Conservation (phyloP, 1,139 yeast genomes). For the Meyerozyma carpophila region DNA sequence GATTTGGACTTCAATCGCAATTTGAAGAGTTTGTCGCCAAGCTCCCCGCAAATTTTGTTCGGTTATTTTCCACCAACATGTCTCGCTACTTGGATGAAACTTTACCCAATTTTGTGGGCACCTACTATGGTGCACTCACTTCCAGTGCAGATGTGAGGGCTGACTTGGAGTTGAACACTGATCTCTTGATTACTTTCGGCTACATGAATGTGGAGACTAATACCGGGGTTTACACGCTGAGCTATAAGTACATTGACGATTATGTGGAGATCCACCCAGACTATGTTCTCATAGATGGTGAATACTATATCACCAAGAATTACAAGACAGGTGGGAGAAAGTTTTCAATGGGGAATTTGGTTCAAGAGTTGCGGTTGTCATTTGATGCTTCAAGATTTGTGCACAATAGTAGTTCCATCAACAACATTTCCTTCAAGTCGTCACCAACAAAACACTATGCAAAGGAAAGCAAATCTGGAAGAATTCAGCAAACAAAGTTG, state of each 20-base stretch:
- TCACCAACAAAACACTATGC: constrained; percentile 1
- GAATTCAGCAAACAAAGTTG: constrained; percentile 16
- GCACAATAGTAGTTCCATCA: constrained; percentile 3
- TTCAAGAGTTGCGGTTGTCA: constrained; percentile 5
- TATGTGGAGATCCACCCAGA: constrained; percentile 31
- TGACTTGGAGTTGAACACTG: constrained; percentile 32
- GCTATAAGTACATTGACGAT: constrained; percentile 17
- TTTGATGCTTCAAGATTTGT: constrained; percentile 8
- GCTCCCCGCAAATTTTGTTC: constrained; percentile 22
- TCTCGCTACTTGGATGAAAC: constrained; percentile 63
- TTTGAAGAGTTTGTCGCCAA: constrained; percentile 42
- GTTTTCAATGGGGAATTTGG: constrained; percentile 12
- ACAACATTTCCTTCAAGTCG: constrained; percentile 8
- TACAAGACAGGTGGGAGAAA: constrained; percentile 9
- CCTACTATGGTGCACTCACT: constrained; percentile 47
- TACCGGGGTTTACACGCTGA: constrained; percentile 12
- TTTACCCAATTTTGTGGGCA: constrained; percentile 54
- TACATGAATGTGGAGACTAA: constrained; percentile 19
- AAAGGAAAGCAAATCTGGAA: background rate
- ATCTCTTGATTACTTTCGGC: constrained; percentile 49
- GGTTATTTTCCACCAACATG: constrained; percentile 31
- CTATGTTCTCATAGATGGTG: constrained; percentile 24
- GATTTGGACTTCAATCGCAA: constrained; percentile 40
- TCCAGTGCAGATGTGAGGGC: constrained; percentile 17
- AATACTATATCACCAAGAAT: constrained; percentile 17